These are phyloP conservation scores for Yueomyces sinensis DNA, from an alignment of 805 yeast species.

Conservation along the genomic window DNA sequence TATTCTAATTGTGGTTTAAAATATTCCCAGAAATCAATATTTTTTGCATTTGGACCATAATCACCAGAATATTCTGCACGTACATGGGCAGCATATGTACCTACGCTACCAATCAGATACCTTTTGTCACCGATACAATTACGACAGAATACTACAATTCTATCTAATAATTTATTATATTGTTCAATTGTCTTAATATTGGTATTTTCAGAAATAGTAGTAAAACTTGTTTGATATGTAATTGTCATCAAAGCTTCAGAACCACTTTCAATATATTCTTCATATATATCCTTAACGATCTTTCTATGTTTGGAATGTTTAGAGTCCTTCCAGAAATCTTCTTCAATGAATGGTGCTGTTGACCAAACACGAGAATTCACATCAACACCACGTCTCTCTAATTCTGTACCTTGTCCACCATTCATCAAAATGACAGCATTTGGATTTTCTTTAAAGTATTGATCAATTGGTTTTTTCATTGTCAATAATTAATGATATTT, in stretches of 20 bases:
- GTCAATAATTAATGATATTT: too few relatives aligned
- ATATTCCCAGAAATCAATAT: slow-evolving; percentile 21
- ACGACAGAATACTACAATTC: slow-evolving; percentile 13
- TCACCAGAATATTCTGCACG: slow-evolving; percentile 65
- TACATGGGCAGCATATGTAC: slow-evolving; percentile 64
- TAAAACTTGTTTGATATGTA: slow-evolving; percentile 46
- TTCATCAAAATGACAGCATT: slow-evolving; percentile 27
- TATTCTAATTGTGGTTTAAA: slow-evolving; percentile 26
- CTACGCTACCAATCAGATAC: slow-evolving; percentile 41
- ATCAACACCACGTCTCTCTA: slow-evolving; percentile 35
- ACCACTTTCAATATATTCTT: slow-evolving; percentile 38
- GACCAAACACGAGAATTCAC: slow-evolving; percentile 48
- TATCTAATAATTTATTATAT: slow-evolving; percentile 11
- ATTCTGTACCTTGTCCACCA: slow-evolving; percentile 56
- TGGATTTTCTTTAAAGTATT: slow-evolving; percentile 5
- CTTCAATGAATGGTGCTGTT: slow-evolving; percentile 33
- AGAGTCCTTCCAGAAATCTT: slow-evolving; percentile 11
- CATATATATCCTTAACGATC: slow-evolving; percentile 34
- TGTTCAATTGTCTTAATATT: slow-evolving; percentile 9
- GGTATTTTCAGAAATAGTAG: slow-evolving; percentile 25
- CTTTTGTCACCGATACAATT: slow-evolving; percentile 12
- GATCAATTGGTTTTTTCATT: too few relatives aligned
- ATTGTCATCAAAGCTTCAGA: slow-evolving; percentile 42
- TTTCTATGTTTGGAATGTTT: slow-evolving; percentile 24
- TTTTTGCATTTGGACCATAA: slow-evolving; percentile 27